Conservation (phyloP, 345 rosid genomes). For the Gossypium longicalyx region DNA sequence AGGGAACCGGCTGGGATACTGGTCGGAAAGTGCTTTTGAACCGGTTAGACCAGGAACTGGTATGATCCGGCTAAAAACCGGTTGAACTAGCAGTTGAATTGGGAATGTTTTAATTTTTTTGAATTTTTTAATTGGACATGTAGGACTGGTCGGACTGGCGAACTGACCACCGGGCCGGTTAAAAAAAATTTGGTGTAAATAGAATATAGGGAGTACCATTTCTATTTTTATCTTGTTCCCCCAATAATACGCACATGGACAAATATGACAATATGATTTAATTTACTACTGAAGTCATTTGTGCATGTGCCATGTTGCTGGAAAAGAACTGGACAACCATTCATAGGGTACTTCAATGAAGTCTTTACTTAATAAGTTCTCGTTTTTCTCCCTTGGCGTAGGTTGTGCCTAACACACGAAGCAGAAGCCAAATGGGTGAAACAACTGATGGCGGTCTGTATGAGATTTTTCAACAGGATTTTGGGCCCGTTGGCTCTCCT, state of each 20-base stretch:
- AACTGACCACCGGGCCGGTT: no score
- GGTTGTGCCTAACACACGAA: slow-evolving; percentile 94
- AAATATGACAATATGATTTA: not conserved
- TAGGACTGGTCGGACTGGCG: no score
- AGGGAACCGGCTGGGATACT: fast-evolving
- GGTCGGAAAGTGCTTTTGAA: no score
- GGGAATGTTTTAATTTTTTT: no score
- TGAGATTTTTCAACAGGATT: slow-evolving; percentile 97
- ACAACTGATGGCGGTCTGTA: slow-evolving; percentile 97
- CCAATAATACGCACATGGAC: not conserved
- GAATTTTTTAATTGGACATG: no score
- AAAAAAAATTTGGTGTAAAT: no score
- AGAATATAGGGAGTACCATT: not conserved
- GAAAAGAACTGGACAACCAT: not conserved
- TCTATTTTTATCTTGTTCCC: not conserved
- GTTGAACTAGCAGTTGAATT: no score
- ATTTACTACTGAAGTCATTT: not conserved
- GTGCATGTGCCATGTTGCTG: not conserved
- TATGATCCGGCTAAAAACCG: no score
- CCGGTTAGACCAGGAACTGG: no score
- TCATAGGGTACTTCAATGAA: not conserved
- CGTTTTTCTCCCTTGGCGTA: slow-evolving; percentile 14
- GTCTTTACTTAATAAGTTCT: not conserved
- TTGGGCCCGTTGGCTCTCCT: slow-evolving; percentile 89
- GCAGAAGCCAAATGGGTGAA: slow-evolving; percentile 99